phyloP scores from a whole-genome alignment of 345 rosid genomes.

The Ceriops tagal region DNA sequence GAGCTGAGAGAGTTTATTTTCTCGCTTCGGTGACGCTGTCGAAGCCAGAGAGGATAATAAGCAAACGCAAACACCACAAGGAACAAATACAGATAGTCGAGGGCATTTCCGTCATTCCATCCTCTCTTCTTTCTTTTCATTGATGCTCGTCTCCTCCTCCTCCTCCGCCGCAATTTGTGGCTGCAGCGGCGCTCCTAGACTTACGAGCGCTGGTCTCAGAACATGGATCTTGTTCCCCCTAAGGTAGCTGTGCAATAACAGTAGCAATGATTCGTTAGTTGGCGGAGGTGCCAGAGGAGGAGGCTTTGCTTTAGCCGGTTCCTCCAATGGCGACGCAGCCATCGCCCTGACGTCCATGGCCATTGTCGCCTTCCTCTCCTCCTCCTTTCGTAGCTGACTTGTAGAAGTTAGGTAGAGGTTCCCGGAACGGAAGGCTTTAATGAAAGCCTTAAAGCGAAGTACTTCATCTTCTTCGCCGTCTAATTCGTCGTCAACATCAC shows the following conservation, averaged over 20 bases:
- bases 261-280: constrained; percentile 10
- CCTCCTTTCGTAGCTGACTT: constrained; percentile 28
- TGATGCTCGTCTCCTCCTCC: constrained; percentile 36
- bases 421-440: constrained; percentile 45
- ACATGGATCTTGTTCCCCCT: constrained; percentile 49
- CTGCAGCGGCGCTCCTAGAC: constrained; percentile 19
- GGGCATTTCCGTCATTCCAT: constrained; percentile 17
- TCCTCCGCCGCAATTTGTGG: constrained; percentile 5
- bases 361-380: constrained; percentile 64
- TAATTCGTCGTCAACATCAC: constrained; percentile 25
- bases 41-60: constrained; percentile 1
- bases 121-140: constrained; percentile 13
- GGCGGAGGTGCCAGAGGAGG: constrained; percentile 44
- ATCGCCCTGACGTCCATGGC: constrained; percentile 72
- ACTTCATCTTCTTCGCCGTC: constrained; percentile 39
- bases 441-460: constrained; percentile 57
- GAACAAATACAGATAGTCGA: neutral
- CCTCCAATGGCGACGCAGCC: constrained; percentile 56
- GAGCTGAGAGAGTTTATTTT: too few species aligned
- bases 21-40: constrained; percentile 49
- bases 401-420: constrained; percentile 28
- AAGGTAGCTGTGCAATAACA: constrained; percentile 38
- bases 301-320: constrained; percentile 27
- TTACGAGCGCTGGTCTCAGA: constrained; percentile 12
- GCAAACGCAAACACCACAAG: neutral